Percentiles rank a stretch among this genome's conserved stretches.
These are phyloP conservation scores for Carpinus fangiana DNA, from an alignment of 306 rosid species.

Conservation along the genomic window DNA sequence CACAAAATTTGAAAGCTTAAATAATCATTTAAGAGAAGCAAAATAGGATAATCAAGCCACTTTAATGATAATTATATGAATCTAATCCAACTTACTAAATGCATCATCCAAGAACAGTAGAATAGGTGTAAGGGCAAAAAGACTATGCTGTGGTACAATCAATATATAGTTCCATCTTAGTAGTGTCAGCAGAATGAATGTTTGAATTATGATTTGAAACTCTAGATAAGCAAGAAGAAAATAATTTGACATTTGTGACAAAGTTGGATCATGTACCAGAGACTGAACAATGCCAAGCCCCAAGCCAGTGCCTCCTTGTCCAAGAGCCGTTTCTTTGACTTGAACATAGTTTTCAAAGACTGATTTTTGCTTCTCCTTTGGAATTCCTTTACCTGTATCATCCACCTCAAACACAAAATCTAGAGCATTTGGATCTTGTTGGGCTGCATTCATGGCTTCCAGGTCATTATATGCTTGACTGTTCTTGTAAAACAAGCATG, in stretches of 20 bases:
- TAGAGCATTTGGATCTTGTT: conserved; percentile 36
- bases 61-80: not conserved
- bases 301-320: conserved; percentile 80
- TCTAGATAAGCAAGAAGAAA: not conserved
- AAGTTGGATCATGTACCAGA: conserved; percentile 44
- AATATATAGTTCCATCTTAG: not conserved
- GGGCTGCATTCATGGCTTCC: conserved; percentile 34
- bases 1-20: not conserved
- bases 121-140: not conserved
- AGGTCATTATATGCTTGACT: conserved; percentile 13
- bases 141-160: not conserved
- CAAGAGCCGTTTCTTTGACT: conserved; percentile 59
- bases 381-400: conserved; percentile 91
- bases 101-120: not conserved
- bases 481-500: conserved; percentile 40
- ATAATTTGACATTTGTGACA: not conserved
- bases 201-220: not conserved
- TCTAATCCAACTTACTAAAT: not conserved
- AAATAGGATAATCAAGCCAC: not conserved
- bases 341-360: conserved; percentile 82
- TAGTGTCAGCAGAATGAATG: not conserved
- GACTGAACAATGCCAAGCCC: conserved; percentile 94
- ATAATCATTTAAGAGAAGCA: not conserved
- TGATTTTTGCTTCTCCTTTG: conserved; percentile 56
- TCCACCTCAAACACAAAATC: conserved; percentile 80